These are phyloP conservation scores for Hymenoscyphus linearis DNA, from an alignment of 2,329 filamentous ascomycete genomes.

Conservation along the genomic window DNA sequence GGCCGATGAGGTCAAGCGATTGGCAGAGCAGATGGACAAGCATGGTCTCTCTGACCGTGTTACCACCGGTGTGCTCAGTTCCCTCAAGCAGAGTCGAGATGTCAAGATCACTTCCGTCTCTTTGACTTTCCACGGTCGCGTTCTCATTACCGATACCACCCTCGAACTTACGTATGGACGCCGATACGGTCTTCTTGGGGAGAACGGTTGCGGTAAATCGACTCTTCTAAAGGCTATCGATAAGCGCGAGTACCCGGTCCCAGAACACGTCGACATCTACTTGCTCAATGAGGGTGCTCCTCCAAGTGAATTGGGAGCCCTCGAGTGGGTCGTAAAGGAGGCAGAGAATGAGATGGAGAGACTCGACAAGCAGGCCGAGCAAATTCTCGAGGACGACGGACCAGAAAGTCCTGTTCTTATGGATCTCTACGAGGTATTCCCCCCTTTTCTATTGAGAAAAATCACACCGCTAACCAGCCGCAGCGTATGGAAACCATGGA, in stretches of 20 bases:
- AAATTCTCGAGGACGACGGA: conserved; percentile 84
- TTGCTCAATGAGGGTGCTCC: conserved; percentile 95
- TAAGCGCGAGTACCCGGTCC: conserved; percentile 90
- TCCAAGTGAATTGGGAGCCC: conserved; percentile 78
- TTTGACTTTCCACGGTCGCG: conserved; percentile 95
- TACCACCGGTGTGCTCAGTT: conserved; percentile 92
- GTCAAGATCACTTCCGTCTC: conserved; percentile 94
- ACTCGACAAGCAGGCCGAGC: conserved; percentile 83
- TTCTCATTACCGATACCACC: conserved; percentile 89
- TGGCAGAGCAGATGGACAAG: conserved; percentile 91
- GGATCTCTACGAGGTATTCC: conserved; percentile 87
- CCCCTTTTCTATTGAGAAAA: neutral
- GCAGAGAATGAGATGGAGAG: conserved; percentile 88
- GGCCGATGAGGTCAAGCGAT: conserved; percentile 75
- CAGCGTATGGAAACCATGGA: conserved; percentile 99
- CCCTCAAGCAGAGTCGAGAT: conserved; percentile 78
- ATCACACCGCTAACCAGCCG: conserved; percentile 17
- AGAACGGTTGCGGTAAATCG: conserved; percentile 99
- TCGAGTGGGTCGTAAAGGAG: conserved; percentile 96
- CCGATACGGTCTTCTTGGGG: conserved; percentile 89
- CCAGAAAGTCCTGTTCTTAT: conserved; percentile 86
- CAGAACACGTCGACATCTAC: conserved; percentile 96
- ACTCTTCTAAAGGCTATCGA: conserved; percentile 95
- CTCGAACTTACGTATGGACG: conserved; percentile 90
- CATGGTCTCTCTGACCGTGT: conserved; percentile 95